Percentiles rank a stretch among this genome's conserved stretches.
Conservation (phyloP, 371 early-diverging fungal species). For the Mortierella polycephala region DNA sequence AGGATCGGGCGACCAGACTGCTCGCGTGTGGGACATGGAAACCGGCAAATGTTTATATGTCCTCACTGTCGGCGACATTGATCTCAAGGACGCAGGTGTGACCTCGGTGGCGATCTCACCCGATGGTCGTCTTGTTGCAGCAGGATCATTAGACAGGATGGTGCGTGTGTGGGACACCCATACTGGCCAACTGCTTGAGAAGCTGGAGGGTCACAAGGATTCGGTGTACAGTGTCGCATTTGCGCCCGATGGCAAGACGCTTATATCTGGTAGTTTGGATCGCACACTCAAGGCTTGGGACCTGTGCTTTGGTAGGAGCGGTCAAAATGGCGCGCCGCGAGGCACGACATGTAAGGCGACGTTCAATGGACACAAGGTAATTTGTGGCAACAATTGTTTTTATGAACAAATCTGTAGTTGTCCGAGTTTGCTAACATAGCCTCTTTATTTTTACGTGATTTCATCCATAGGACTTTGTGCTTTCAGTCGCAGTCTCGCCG, state of each 20-base stretch:
- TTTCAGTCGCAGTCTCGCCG: slow-evolving; percentile 94
- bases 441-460: background rate
- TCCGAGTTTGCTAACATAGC: background rate
- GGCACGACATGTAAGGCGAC: slow-evolving; percentile 59
- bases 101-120: slow-evolving; percentile 94
- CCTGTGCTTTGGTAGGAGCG: slow-evolving; percentile 59
- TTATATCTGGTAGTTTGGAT: slow-evolving; percentile 96
- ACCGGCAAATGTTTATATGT: slow-evolving; percentile 76
- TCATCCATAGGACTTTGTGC: slow-evolving; percentile 87
- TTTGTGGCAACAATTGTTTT: background rate
- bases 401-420: background rate
- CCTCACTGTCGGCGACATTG: slow-evolving; percentile 83
- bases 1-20: slow-evolving; percentile 96
- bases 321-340: slow-evolving; percentile 52
- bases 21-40: slow-evolving; percentile 89
- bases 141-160: slow-evolving; percentile 93
- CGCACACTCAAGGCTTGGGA: slow-evolving; percentile 97
- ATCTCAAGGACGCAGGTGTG: slow-evolving; percentile 92
- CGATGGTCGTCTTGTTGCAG: slow-evolving; percentile 83
- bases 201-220: slow-evolving; percentile 96
- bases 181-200: slow-evolving; percentile 83
- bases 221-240: slow-evolving; percentile 97
- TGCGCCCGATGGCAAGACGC: slow-evolving; percentile 90
- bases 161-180: slow-evolving; percentile 95
- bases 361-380: slow-evolving; percentile 73